Evolutionary conservation across 768 basidiomycete genomes (phyloP), one percentile per base, ranked within the genome.

Genomic region (Agaricus bisporus): DNA sequence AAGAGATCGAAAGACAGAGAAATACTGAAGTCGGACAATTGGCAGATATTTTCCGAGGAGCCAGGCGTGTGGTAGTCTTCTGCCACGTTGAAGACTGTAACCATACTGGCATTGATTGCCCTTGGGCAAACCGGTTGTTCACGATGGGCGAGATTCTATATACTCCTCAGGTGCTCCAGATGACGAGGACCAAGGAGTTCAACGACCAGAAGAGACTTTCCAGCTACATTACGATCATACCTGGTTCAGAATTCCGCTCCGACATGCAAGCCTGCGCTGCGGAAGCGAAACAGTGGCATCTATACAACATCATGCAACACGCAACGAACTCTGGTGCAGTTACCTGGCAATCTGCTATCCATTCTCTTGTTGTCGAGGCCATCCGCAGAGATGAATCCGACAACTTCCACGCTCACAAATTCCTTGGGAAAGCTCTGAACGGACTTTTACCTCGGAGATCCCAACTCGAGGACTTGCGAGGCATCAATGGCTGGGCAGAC

Each of bases 371-470:
- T 20, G 58, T 63, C 32, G 64, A 64, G 49, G 56, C 55, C 11
- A 61, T 66, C 14, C 56, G 60, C 3, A 58, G 64, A 18, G 58
- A 62, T 35, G 58, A 64, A 18, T 55, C 41, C 5, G 51, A 39
- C 38, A 51, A 37, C n/a, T 59, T 39, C 42, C 32, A 45, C 15
- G 44, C 59, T 10, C 64, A 65, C 47, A 45, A 58, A 18, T 49
- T 45, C 15, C 57, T 66, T 12, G 64, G 64, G 3, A 61, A 58
- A 49, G 64, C 59, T 3, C 42, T 66, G 15, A 66, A 66, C 37
- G 64, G 64, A 3, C 51, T 64, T 1, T 51, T 65, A 26, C 64
- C 63, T 14, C 50, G 64, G 3, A 58, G 60, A 20, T 55, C 64
- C 0, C 56, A 53, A 1, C 51, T 59, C 17, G 18, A 36, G 1